A percentile compares a stretch with the other conserved stretches of the same genome.
Evolutionary conservation across 371 early-diverging fungal genomes (phyloP).

Genomic region (Quaeritorhiza haematococci): DNA sequence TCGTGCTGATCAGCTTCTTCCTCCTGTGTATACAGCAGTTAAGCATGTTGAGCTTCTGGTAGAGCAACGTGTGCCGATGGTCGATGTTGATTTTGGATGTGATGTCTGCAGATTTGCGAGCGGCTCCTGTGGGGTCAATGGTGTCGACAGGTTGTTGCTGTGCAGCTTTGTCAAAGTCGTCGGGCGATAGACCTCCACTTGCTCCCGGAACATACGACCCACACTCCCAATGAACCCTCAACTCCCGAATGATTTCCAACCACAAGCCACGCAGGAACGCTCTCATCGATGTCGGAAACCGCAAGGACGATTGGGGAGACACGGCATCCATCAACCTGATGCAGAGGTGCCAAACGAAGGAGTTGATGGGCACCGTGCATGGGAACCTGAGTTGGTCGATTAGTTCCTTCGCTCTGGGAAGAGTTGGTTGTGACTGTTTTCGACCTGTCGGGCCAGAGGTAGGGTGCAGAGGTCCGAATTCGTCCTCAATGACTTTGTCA

Average conservation of each 20-base stretch:
- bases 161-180: not conserved
- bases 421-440: too few relatives aligned
- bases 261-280: slow-evolving; percentile 20
- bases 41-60: slow-evolving; percentile 89
- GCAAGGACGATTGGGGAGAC: slow-evolving; percentile 6
- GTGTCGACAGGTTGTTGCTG: not conserved
- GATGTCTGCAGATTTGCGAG: too few relatives aligned
- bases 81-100: slow-evolving; percentile 59
- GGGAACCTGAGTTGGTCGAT: not conserved
- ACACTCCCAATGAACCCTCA: slow-evolving; percentile 25
- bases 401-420: too few relatives aligned
- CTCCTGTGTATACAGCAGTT: slow-evolving; percentile 66
- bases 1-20: not conserved
- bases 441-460: too few relatives aligned
- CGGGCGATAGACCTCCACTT: not conserved
- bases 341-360: slow-evolving; percentile 20
- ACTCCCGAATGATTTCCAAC: slow-evolving; percentile 15
- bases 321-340: slow-evolving; percentile 17
- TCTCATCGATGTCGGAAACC: slow-evolving; percentile 6
- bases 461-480: slow-evolving; percentile 3
- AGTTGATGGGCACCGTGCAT: slow-evolving; percentile 7
- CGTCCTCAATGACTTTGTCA: slow-evolving; percentile 8
- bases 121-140: not conserved
- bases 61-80: slow-evolving; percentile 62
- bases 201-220: slow-evolving; percentile 15